These are phyloP conservation scores for Schizophyllum amplum DNA, from an alignment of 1,284 basidiomycete species.

Conservation along the genomic window DNA sequence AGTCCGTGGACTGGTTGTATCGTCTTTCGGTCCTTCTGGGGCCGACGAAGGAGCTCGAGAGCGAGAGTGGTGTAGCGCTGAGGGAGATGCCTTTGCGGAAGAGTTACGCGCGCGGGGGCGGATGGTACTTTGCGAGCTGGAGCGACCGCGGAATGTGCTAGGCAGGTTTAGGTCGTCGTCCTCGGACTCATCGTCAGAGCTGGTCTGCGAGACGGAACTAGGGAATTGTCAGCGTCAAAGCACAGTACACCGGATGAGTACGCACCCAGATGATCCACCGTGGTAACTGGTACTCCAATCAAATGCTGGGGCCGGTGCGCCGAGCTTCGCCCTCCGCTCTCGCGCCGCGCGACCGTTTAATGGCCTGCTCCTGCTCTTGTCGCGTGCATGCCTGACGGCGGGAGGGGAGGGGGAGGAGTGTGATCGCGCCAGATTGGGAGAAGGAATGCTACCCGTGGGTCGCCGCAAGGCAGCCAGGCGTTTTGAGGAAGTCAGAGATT, in stretches of 20 bases:
- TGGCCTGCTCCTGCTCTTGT: conserved; percentile 5
- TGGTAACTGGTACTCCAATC: conserved; percentile 84
- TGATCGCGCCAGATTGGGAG: conserved; percentile 65
- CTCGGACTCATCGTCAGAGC: conserved; percentile 19
- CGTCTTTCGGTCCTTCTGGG: conserved; percentile 25
- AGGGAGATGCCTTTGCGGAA: background rate
- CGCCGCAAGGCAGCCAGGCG: too few relatives aligned
- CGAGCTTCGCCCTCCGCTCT: background rate
- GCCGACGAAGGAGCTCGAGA: conserved; percentile 11
- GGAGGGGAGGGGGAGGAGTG: conserved; percentile 70
- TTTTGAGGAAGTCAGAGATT: too few relatives aligned
- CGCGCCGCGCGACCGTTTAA: background rate
- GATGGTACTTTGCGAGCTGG: background rate
- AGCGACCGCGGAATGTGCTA: background rate
- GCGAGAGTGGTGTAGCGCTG: background rate
- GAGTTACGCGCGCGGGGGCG: background rate
- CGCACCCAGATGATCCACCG: conserved; percentile 68
- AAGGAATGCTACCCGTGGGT: too few relatives aligned
- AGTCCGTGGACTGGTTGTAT: conserved; percentile 18
- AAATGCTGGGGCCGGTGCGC: conserved; percentile 23
- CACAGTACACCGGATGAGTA: conserved; percentile 1
- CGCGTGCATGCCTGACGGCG: conserved; percentile 13
- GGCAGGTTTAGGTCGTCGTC: conserved; percentile 7
- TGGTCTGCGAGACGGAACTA: conserved; percentile 6
- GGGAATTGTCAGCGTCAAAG: background rate